These are phyloP conservation scores for Coniferiporia sulphurascens DNA, from an alignment of 1,284 basidiomycete species.

Conservation along the genomic window DNA sequence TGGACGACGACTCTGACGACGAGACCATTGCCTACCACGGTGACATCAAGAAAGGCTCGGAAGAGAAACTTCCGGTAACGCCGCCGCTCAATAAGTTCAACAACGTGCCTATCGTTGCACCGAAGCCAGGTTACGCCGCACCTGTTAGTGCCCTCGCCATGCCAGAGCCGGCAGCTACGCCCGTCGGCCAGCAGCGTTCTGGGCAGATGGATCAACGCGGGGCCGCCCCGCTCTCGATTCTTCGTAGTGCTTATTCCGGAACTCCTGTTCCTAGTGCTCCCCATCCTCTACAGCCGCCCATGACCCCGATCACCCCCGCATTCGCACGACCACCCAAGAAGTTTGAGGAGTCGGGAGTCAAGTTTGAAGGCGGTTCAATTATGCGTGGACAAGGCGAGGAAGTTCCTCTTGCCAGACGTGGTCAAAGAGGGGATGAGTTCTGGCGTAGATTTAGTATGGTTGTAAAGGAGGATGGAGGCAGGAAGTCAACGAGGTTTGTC, in stretches of 20 bases:
- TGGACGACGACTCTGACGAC: slow-evolving; percentile 40
- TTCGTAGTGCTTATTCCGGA: slow-evolving; percentile 31
- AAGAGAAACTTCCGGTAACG: slow-evolving; percentile 26
- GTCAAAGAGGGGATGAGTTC: slow-evolving; percentile 74
- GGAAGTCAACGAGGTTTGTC: slow-evolving; percentile 49
- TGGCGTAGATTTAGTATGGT: slow-evolving; percentile 83
- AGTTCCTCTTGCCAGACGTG: slow-evolving; percentile 55
- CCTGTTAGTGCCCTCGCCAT: slow-evolving; percentile 54
- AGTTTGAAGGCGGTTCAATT: slow-evolving; percentile 51
- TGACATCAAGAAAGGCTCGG: slow-evolving; percentile 20
- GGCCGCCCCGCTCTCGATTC: slow-evolving; percentile 23
- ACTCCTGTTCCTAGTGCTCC: slow-evolving; percentile 42
- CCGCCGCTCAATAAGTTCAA: slow-evolving; percentile 10
- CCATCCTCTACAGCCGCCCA: slow-evolving; percentile 68
- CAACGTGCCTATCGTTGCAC: slow-evolving; percentile 52
- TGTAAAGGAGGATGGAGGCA: slow-evolving; percentile 56
- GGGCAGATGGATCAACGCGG: slow-evolving; percentile 21
- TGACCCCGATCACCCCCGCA: slow-evolving; percentile 71
- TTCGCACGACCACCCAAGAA: slow-evolving; percentile 62
- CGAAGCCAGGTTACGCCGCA: slow-evolving; percentile 66
- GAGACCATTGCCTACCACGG: slow-evolving; percentile 25
- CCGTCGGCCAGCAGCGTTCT: slow-evolving; percentile 30
- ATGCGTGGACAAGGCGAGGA: slow-evolving; percentile 67
- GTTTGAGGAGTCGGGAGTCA: slow-evolving; percentile 35
- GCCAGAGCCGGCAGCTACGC: slow-evolving; percentile 38